These are phyloP conservation scores for Aspergillus luchuensis DNA, from an alignment of 2,329 filamentous ascomycete species.

Conservation along the genomic window DNA sequence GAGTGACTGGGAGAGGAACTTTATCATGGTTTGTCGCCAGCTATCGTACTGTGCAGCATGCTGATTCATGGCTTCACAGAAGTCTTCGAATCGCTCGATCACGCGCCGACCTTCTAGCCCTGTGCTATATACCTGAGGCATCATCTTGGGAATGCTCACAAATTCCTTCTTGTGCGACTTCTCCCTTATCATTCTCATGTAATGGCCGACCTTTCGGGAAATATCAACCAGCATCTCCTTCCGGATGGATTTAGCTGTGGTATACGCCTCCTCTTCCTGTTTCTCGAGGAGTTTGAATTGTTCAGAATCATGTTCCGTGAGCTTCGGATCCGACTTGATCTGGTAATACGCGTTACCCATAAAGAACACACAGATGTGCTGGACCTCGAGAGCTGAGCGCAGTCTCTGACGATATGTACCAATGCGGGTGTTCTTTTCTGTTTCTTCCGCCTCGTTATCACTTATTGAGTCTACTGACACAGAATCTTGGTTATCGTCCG, in stretches of 20 bases:
- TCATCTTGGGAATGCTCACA: constrained; percentile 64
- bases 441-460: constrained; percentile 41
- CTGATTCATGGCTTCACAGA: constrained; percentile 68
- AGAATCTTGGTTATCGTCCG: constrained; percentile 23
- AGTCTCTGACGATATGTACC: constrained; percentile 66
- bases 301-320: constrained; percentile 67
- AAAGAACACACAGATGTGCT: constrained; percentile 83
- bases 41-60: constrained; percentile 72
- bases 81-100: constrained; percentile 64
- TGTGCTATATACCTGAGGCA: constrained; percentile 53
- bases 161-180: constrained; percentile 59
- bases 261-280: constrained; percentile 72
- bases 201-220: constrained; percentile 59
- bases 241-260: constrained; percentile 74
- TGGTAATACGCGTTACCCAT: constrained; percentile 81
- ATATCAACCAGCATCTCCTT: constrained; percentile 71
- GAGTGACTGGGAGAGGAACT: constrained; percentile 71
- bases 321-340: constrained; percentile 69
- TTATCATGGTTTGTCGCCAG: constrained; percentile 73
- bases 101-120: constrained; percentile 74
- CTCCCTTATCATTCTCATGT: constrained; percentile 65
- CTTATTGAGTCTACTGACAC: constrained; percentile 24
- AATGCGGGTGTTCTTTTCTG: constrained; percentile 51
- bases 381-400: constrained; percentile 72
- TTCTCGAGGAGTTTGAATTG: constrained; percentile 68